Conservation (phyloP, 1,284 basidiomycete species). For the Grifola frondosa region DNA sequence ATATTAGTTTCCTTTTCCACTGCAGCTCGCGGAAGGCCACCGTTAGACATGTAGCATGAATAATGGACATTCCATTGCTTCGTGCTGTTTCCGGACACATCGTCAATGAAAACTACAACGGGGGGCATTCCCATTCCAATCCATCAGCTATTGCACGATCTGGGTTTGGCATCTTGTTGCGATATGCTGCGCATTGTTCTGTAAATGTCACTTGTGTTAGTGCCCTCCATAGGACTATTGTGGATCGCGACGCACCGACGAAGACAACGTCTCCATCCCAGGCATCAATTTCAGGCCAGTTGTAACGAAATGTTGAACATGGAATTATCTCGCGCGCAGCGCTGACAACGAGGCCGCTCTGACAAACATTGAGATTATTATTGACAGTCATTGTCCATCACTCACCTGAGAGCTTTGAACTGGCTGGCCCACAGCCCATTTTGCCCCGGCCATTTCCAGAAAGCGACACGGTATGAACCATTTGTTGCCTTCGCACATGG, state of each 20-base stretch:
- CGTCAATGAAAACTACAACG: constrained; percentile 17
- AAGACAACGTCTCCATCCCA: no score
- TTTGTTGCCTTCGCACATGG: neutral
- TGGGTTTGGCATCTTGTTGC: constrained; percentile 4
- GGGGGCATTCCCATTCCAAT: constrained; percentile 4
- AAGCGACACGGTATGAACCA: constrained; percentile 9
- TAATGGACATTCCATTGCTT: constrained; percentile 20
- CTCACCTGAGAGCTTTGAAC: neutral
- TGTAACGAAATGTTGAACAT: neutral
- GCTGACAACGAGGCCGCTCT: neutral
- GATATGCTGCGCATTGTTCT: no score
- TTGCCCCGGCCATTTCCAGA: neutral
- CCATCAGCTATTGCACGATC: constrained; percentile 4
- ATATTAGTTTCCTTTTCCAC: constrained; percentile 6
- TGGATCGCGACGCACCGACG: neutral
- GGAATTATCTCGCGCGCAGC: neutral
- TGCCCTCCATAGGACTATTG: no score
- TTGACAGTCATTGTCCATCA: neutral
- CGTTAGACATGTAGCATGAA: constrained; percentile 15
- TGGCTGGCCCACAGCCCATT: neutral
- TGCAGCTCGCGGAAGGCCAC: constrained; percentile 1
- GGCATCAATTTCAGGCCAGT: constrained; percentile 1
- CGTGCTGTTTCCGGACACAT: constrained; percentile 14
- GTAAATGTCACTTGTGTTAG: no score
- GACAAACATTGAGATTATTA: neutral